phyloP scores from a whole-genome alignment of 2,329 filamentous ascomycete genomes.

The Botrytis byssoidea region DNA sequence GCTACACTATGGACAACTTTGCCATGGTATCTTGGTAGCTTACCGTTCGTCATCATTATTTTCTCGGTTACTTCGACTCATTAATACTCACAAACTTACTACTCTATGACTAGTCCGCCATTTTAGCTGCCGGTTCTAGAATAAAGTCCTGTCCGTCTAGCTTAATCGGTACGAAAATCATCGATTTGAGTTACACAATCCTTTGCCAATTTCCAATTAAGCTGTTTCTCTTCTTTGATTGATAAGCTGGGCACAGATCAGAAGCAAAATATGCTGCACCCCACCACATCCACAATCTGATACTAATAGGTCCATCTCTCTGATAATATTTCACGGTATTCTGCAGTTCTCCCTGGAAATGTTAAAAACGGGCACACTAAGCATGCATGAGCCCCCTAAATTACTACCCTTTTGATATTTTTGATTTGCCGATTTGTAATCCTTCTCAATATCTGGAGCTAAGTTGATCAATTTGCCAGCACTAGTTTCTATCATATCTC shows the following conservation, averaged over 20 bases:
- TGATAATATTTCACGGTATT: background rate
- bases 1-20: background rate
- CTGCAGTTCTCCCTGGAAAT: background rate
- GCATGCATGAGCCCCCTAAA: background rate
- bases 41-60: background rate
- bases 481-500: background rate
- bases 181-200: background rate
- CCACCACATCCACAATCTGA: slow-evolving; percentile 1
- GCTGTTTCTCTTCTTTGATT: slow-evolving; percentile 13
- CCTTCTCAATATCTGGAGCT: background rate
- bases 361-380: slow-evolving; percentile 2
- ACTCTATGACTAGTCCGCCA: background rate
- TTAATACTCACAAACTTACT: background rate
- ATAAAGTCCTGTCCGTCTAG: background rate
- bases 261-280: background rate
- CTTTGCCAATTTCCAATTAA: background rate
- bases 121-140: background rate
- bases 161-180: background rate
- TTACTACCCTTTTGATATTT: background rate
- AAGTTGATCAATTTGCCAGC: background rate
- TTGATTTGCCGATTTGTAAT: background rate
- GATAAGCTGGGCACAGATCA: slow-evolving; percentile 14
- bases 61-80: background rate
- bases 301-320: background rate
- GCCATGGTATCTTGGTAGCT: background rate